Evolutionary conservation across 2,329 filamentous ascomycete genomes (phyloP), one percentile per base, ranked within the genome.

Genomic region (Ascochyta fabae): DNA sequence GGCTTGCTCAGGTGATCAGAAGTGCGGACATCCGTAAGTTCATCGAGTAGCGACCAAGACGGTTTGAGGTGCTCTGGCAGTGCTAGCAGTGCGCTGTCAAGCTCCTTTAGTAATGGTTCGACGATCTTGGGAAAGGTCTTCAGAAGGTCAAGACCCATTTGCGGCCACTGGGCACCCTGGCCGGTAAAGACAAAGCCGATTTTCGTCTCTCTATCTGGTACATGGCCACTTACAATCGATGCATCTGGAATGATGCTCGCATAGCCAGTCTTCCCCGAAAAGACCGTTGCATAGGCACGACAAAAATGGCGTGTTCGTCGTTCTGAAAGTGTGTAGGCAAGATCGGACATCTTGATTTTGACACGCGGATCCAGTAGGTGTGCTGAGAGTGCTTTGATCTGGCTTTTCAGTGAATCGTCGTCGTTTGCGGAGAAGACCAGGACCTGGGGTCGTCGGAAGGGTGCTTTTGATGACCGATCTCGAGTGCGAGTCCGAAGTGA

Each of bases 11-110:
- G 8, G 12, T 12, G 9, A 9, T 8, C 9, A 10, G 9, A 4
- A 10, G 8, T 4, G 9, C 4, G 4, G 10, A 10, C 27, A 4
- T 29, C 12, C 27, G 27, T 9, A 29, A 29, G 27, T 9, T 29
- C 27, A 4, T 29, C 27, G 10, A 29, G 4, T 29, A 9, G 8
- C 12, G 27, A 29, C 27, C 27, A 29, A 10, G 27, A 9, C 4
- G 8, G 12, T 9, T 9, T 9, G 61, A 22, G 68, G 68, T 2
- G 58, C 36, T 71, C 68, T 3, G 65, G 63, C 23, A 24, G 22
- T 7, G 23, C 66, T 40, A 67, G 66, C 0, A 64, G 65, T 2
- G 62, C 15, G n/a, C 15, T 23, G 19, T 19, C 19, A 3, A 19
- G 19, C 19, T 19, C 19, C 19, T 19, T 19, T 19, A 19, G 19